Percentiles rank a stretch among this genome's conserved stretches.
These are phyloP conservation scores for Fusarium luffae DNA, from an alignment of 2,329 filamentous ascomycete genomes.

Conservation along the genomic window DNA sequence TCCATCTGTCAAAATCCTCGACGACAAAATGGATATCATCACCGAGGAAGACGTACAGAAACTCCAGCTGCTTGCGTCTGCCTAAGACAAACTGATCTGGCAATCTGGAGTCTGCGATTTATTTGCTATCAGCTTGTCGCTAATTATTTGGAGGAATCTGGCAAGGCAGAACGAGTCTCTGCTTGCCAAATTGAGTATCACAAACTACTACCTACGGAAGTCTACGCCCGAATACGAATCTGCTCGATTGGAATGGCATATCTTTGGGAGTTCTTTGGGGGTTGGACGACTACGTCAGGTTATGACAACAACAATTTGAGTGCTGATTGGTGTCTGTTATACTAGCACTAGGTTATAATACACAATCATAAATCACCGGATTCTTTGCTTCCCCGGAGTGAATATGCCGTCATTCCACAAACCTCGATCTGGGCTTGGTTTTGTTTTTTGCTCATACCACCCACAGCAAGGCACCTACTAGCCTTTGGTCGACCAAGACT, in stretches of 20 bases:
- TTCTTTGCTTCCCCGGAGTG: neutral
- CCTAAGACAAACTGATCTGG: neutral
- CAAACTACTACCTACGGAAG: neutral
- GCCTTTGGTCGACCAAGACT: neutral
- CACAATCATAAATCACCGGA: neutral
- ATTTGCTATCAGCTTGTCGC: neutral
- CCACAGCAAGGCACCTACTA: neutral
- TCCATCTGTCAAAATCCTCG: neutral
- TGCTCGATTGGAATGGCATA: neutral
- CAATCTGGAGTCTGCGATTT: neutral
- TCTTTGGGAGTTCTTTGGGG: neutral
- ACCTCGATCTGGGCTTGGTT: too few species aligned
- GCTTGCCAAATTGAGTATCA: neutral
- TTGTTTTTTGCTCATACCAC: too few species aligned
- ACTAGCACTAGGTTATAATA: neutral
- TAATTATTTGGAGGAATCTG: neutral
- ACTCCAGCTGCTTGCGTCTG: neutral
- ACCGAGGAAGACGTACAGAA: neutral
- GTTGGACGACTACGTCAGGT: neutral
- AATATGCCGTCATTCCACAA: neutral
- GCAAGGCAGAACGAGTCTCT: neutral
- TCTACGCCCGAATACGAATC: neutral
- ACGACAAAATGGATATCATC: neutral
- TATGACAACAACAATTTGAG: neutral
- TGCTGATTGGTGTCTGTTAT: constrained; percentile 4